Evolutionary conservation across 352 stramenopile species (phyloP).

Genomic region (Aphanomyces stellatus): DNA sequence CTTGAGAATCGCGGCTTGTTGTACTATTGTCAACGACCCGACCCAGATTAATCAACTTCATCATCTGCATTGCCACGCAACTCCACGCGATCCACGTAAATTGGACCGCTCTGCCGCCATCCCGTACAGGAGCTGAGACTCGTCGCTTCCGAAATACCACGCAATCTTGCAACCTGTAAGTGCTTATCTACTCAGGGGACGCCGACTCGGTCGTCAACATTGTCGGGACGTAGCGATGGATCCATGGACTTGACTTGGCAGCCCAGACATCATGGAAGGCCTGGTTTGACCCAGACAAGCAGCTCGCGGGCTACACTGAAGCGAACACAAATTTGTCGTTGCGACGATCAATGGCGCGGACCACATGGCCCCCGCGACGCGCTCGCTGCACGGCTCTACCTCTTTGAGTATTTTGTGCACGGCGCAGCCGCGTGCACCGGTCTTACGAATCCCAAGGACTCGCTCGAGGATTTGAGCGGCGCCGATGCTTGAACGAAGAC

Average conservation of each 20-base stretch:
- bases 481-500: too few species aligned
- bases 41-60: too few species aligned
- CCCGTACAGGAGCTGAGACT: slow-evolving; percentile 34
- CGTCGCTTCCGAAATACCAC: slow-evolving; percentile 47
- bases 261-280: not conserved
- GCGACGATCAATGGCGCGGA: slow-evolving; percentile 52
- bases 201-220: slow-evolving; percentile 12
- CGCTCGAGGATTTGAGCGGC: too few species aligned
- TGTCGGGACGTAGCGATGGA: slow-evolving; percentile 1
- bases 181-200: slow-evolving; percentile 3
- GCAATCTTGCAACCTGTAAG: slow-evolving; percentile 30
- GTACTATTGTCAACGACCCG: too few species aligned
- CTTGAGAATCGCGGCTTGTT: too few species aligned
- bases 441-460: slow-evolving; percentile 51
- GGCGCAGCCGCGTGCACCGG: slow-evolving; percentile 28
- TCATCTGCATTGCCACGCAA: too few species aligned
- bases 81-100: slow-evolving; percentile 44
- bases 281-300: slow-evolving; percentile 15
- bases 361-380: slow-evolving; percentile 36
- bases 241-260: not conserved
- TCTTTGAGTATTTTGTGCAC: slow-evolving; percentile 19
- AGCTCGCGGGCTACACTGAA: slow-evolving; percentile 37
- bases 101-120: slow-evolving; percentile 45
- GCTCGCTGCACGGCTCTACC: not conserved
- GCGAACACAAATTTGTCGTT: slow-evolving; percentile 30